Conservation (phyloP, 495 filamentous ascomycete species). For the Rusavskia elegans region DNA sequence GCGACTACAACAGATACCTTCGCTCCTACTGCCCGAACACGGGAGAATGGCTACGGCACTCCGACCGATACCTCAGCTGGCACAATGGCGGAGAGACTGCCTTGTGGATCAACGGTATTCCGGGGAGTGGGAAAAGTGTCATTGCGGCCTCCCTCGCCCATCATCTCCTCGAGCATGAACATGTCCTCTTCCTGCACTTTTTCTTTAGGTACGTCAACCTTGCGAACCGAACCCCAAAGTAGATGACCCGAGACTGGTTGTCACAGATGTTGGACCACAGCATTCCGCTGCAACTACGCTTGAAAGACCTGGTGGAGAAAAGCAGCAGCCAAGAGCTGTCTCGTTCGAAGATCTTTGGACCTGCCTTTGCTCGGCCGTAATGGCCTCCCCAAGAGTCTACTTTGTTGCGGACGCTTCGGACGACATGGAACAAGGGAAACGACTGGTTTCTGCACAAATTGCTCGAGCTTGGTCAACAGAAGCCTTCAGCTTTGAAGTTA, state of each 20-base stretch:
- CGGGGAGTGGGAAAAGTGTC: constrained; percentile 37
- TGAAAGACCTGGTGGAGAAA: constrained; percentile 15
- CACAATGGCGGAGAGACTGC: constrained; percentile 17
- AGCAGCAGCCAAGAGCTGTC: constrained; percentile 4
- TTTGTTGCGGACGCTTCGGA: constrained; percentile 34
- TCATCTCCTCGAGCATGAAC: constrained; percentile 14
- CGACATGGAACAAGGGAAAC: constrained; percentile 26
- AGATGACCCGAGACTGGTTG: constrained; percentile 28
- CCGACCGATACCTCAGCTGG: constrained; percentile 25
- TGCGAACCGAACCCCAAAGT: constrained; percentile 27
- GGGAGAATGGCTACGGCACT: constrained; percentile 24
- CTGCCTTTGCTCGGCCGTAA: not conserved
- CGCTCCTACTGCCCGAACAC: constrained; percentile 26
- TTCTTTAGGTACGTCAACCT: constrained; percentile 39
- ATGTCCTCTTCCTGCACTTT: constrained; percentile 30
- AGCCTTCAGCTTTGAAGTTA: constrained; percentile 25
- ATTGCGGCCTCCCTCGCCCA: constrained; percentile 24
- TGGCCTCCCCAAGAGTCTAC: constrained; percentile 21
- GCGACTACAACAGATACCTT: constrained; percentile 23
- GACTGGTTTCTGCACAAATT: constrained; percentile 21
- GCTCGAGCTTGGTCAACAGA: constrained; percentile 19
- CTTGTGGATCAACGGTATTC: constrained; percentile 35
- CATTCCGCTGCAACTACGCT: constrained; percentile 18
- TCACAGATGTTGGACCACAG: constrained; percentile 25
- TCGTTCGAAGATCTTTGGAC: constrained; percentile 9